Base-by-base conservation (phyloP, 1,284 basidiomycete genomes). In the Ustilago trichophora region DNA sequence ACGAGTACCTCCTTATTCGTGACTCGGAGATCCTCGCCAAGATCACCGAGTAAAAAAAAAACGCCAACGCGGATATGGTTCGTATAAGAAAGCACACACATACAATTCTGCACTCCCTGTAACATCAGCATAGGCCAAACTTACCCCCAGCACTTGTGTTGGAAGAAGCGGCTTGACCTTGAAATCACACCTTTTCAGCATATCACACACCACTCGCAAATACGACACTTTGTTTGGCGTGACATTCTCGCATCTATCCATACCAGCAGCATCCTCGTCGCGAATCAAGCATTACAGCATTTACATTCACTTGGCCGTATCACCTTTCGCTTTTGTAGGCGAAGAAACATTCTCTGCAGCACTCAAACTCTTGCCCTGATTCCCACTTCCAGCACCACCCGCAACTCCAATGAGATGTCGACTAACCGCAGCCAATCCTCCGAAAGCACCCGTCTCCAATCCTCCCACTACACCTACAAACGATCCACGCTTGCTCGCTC, bases 1-100 rank as follows among this genome's bases (percentile, higher is more conserved):
- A 98, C 82, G 95, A 98, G 83, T 98, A 91, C 85, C 90, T 88
- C 84, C 85, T 98, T 62, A 97, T 96, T 88, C 91, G 90, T 83
- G 95, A 98, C 84, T 85, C 88, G 31, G 95, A 98, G 81, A 97
- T 98, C 82, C 87, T 98, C 50, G 95, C 95, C 73, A 97, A 96
- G 86, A 93, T 98, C 82, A 87, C 89, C 83, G 94, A 97, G 86
- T 97, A 87, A 84, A 29, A 7, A n/a, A n/a, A n/a, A n/a, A n/a
- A n/a, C n/a, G n/a, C n/a, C n/a, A n/a, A n/a, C n/a, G n/a, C n/a
- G n/a, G n/a, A n/a, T n/a, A n/a, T n/a, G n/a, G n/a, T n/a, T n/a
- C n/a, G n/a, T n/a, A 38, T 26, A 40, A 40, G 26, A 47, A 9
- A 31, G 21, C 19, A 22, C 5, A 35, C 27, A 11, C 42, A 10